Evolutionary conservation across 2,329 filamentous ascomycete species (phyloP).

Genomic region (Beauveria pseudobassiana): DNA sequence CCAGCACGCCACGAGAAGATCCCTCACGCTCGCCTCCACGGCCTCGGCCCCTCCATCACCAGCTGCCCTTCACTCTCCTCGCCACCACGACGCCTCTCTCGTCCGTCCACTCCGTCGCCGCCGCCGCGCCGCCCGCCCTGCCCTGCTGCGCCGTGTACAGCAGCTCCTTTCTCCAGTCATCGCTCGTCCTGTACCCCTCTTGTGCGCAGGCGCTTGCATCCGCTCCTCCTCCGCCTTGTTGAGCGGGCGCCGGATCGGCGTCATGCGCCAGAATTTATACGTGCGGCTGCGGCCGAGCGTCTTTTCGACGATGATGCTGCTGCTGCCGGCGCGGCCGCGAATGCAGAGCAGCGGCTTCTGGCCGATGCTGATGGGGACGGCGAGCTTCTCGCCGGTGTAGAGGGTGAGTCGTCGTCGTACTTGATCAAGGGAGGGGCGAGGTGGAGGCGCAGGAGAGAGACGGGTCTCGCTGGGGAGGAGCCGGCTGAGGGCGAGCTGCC

Average conservation of each 20-base stretch:
- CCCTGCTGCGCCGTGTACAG: conserved; percentile 4
- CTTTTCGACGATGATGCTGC: background rate
- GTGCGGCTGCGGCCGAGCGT: background rate
- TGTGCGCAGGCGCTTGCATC: background rate
- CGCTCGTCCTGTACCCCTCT: background rate
- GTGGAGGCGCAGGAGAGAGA: background rate
- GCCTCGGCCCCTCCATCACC: background rate
- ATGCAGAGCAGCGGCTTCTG: conserved; percentile 4
- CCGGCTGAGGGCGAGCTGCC: background rate
- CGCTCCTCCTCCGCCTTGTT: background rate
- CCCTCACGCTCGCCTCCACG: background rate
- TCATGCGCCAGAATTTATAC: conserved; percentile 7
- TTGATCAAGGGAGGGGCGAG: background rate
- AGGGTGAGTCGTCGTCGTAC: conserved; percentile 9
- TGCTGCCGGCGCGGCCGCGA: background rate
- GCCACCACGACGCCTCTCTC: background rate
- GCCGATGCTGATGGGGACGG: conserved; percentile 3
- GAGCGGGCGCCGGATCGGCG: background rate
- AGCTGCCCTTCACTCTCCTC: background rate
- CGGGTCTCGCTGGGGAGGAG: conserved; percentile 6
- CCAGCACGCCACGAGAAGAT: conserved; percentile 5
- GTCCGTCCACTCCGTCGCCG: background rate
- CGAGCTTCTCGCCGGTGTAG: conserved; percentile 1
- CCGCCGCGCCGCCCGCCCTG: background rate
- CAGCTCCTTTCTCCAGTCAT: conserved; percentile 5